phyloP scores from a whole-genome alignment of 2,329 filamentous ascomycete species.

The Penicillium expansum region DNA sequence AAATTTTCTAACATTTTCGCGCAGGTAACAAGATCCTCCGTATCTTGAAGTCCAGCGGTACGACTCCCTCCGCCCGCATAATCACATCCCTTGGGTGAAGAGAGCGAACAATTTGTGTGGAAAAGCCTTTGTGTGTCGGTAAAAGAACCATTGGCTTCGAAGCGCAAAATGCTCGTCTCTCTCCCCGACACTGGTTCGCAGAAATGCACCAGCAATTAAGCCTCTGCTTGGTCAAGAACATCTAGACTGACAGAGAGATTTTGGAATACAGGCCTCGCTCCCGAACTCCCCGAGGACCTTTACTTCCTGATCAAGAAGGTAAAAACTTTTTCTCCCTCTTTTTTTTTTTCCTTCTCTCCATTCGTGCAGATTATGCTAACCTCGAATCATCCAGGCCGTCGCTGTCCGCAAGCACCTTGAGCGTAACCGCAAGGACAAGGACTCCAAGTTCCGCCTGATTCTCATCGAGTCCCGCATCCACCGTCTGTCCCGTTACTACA shows the following conservation, averaged over 20 bases:
- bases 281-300: conserved; percentile 98
- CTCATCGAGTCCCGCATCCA: conserved; percentile 99
- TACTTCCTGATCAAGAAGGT: conserved; percentile 99
- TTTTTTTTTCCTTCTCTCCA: not conserved
- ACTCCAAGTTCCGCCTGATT: conserved; percentile 99
- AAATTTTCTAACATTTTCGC: conserved; percentile 41
- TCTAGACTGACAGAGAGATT: conserved; percentile 85
- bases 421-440: conserved; percentile 99
- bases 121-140: conserved; percentile 10
- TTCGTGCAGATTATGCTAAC: conserved; percentile 4
- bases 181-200: conserved; percentile 25
- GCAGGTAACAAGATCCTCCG: conserved; percentile 98
- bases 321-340: conserved; percentile 18
- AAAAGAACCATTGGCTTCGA: not conserved
- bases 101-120: conserved; percentile 14
- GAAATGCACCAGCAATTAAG: conserved; percentile 49
- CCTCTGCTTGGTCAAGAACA: conserved; percentile 77
- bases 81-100: conserved; percentile 27
- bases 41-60: conserved; percentile 98
- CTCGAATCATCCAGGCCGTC: conserved; percentile 64
- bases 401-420: conserved; percentile 99
- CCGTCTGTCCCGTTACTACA: conserved; percentile 99
- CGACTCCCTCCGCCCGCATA: conserved; percentile 38
- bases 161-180: conserved; percentile 8
- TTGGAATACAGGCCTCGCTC: conserved; percentile 83